phyloP scores from a whole-genome alignment of 1,284 basidiomycete genomes.

The Macrocystidia cucumis region DNA sequence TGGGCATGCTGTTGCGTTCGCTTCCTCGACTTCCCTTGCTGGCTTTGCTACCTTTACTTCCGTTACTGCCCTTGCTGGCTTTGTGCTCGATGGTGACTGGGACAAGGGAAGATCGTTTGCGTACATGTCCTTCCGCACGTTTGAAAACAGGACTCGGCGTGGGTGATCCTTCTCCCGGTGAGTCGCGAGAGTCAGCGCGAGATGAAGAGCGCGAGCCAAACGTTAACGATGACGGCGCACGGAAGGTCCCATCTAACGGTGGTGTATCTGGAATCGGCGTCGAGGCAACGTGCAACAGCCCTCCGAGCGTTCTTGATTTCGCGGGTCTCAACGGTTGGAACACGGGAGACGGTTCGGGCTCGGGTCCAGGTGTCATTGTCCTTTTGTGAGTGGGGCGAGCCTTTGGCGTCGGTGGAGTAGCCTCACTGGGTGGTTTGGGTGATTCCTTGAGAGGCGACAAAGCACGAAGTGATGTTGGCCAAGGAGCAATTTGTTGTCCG shows the following conservation, averaged over 20 bases:
- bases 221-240: constrained; percentile 34
- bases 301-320: constrained; percentile 16
- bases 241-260: constrained; percentile 15
- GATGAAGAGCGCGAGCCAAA: constrained; percentile 40
- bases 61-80: constrained; percentile 2
- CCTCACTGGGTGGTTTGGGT: constrained; percentile 12
- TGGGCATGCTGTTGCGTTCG: constrained; percentile 22
- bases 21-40: constrained; percentile 5
- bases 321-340: constrained; percentile 53
- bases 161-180: constrained; percentile 21
- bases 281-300: constrained; percentile 11
- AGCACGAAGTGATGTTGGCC: constrained; percentile 41
- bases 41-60: constrained; percentile 10
- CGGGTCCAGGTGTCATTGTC: constrained; percentile 40
- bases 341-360: constrained; percentile 43
- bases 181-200: constrained; percentile 19
- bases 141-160: constrained; percentile 42
- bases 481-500: constrained; percentile 58
- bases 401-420: constrained; percentile 10
- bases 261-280: constrained; percentile 6
- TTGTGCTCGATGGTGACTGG: constrained; percentile 11
- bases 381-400: constrained; percentile 37
- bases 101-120: constrained; percentile 29
- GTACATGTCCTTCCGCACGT: constrained; percentile 24
- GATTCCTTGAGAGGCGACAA: constrained; percentile 37